Conservation (phyloP, 2,329 filamentous ascomycete genomes). For the Colletotrichum chlorophyti region DNA sequence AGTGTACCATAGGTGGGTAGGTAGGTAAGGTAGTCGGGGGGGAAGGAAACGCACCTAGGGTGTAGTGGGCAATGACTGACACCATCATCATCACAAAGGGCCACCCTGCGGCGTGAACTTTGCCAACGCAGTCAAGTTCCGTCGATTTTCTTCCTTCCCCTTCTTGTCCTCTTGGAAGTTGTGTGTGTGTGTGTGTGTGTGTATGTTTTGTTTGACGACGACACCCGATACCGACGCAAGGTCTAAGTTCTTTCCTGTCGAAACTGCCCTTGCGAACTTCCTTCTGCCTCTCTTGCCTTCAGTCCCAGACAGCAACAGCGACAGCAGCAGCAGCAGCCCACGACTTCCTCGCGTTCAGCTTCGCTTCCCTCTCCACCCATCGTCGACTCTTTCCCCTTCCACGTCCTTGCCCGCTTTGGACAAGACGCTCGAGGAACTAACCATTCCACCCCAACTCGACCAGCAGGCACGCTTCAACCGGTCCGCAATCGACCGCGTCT, state of each 20-base stretch:
- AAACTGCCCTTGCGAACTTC: constrained; percentile 14
- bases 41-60: too few relatives aligned
- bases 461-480: background rate
- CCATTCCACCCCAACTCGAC: background rate
- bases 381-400: constrained; percentile 2
- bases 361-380: constrained; percentile 1
- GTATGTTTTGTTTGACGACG: constrained; percentile 19
- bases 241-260: constrained; percentile 16
- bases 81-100: constrained; percentile 30
- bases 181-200: too few relatives aligned
- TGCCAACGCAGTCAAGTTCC: constrained; percentile 15
- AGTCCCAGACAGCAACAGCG: background rate
- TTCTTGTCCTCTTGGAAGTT: background rate
- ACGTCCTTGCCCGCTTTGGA: background rate
- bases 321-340: too few relatives aligned
- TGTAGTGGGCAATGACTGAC: constrained; percentile 22
- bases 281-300: constrained; percentile 12
- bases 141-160: background rate
- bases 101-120: constrained; percentile 26
- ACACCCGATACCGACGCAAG: too few relatives aligned
- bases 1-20: background rate
- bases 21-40: background rate
- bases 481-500: background rate
- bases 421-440: background rate
- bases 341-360: constrained; percentile 2